phyloP scores from a whole-genome alignment of 805 yeast genomes.

The Hanseniaspora thailandica region DNA sequence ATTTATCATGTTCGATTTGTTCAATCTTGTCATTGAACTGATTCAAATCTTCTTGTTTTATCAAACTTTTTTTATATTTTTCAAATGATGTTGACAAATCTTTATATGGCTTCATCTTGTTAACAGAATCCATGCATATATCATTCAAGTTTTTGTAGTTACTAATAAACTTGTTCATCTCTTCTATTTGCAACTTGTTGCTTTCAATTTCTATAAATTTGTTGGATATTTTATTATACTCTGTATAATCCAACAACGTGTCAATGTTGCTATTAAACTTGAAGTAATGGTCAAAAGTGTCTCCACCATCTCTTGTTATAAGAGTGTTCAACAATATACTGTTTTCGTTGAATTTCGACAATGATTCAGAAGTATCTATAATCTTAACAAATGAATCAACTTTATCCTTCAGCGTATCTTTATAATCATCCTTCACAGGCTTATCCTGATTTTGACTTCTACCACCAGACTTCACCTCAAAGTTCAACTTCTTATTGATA shows the following conservation, averaged over 20 bases:
- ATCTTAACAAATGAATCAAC: neutral
- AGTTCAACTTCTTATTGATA: slow-evolving; percentile 4
- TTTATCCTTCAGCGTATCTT: neutral
- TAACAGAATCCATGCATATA: neutral
- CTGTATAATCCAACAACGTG: slow-evolving; percentile 17
- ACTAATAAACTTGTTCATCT: neutral
- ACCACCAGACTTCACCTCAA: neutral
- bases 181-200: slow-evolving; percentile 3
- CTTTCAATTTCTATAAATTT: slow-evolving; percentile 7
- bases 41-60: slow-evolving; percentile 16
- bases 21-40: slow-evolving; percentile 14
- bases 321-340: neutral
- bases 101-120: slow-evolving; percentile 11
- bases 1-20: slow-evolving; percentile 18
- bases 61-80: slow-evolving; percentile 1
- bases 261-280: neutral
- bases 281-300: neutral
- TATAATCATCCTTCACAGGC: neutral
- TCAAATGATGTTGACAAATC: slow-evolving; percentile 18
- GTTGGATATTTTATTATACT: slow-evolving; percentile 11
- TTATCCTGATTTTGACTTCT: neutral
- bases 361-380: neutral
- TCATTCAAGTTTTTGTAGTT: neutral
- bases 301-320: neutral
- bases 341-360: neutral